Base-by-base conservation (phyloP, 768 basidiomycete genomes). In the Agaricus subrufescens region DNA sequence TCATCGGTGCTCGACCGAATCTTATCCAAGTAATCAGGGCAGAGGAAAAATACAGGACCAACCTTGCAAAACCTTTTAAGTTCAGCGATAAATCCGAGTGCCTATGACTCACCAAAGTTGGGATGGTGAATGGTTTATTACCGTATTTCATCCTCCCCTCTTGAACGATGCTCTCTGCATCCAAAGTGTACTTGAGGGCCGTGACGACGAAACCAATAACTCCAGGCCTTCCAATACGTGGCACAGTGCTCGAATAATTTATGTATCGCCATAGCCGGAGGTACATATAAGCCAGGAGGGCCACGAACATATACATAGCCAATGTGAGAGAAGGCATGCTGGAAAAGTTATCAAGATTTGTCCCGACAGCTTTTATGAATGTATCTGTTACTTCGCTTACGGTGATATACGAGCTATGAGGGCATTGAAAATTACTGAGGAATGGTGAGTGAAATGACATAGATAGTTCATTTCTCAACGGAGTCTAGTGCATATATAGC, bases 1-100 rank as follows among this genome's bases (percentile, higher is more conserved):
- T 67, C 65, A 50, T 75, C 73, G 45, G 67, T 68, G 45, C 67
- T 66, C 37, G 69, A 63, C 30, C 70, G 65, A 34, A 73, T 54
- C 26, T 62, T 62, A 31, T 67, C 70, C 48, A 70, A 54, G 57
- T 69, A 69, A 40, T 68, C 64, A 43, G 71, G 69, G 19, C 64
- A 63, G 14, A 75, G 60, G 34, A 73, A 60, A 57, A 73, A 72
- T 8, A 71, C 59, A 27, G 71, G 67, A 25, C 72, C 72, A 39
- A 64, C 61, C 70, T 73, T 15, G 38, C 54, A 30, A 27, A 26
- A 30, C 42, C 30, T 44, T 23, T 50, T 27, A 43, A 49, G 14
- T 19, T 31, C 37, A 10, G 29, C 26, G 6, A n/a, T 27, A 25
- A 19, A n/a, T 30, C 1, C 14, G 14, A 48, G 26, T 25, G 25